Evolutionary conservation across 148 eudicot species (phyloP).

Genomic region (Euryodendron excelsum): DNA sequence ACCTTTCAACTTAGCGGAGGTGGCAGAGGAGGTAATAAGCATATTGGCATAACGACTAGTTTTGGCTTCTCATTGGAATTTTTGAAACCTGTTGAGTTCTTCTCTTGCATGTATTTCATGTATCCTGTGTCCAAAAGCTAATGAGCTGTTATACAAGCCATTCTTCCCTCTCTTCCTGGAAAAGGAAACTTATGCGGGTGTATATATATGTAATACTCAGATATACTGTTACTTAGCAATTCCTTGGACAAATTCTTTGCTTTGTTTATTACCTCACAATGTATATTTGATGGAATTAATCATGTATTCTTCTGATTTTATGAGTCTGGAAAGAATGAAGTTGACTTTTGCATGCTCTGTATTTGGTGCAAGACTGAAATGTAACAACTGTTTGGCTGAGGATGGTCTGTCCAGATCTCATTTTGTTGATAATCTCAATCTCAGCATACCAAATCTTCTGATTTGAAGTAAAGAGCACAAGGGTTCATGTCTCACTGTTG

Average conservation of each 20-base stretch:
- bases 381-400: no score
- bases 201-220: conserved; percentile 7
- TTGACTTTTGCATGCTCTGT: no score
- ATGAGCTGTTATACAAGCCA: conserved; percentile 18
- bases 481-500: neutral
- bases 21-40: conserved; percentile 17
- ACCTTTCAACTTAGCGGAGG: conserved; percentile 20
- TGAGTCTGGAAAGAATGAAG: no score
- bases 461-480: neutral
- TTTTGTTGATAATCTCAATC: neutral
- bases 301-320: no score
- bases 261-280: no score
- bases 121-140: conserved; percentile 13
- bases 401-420: no score
- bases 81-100: conserved; percentile 16
- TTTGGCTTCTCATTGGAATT: conserved; percentile 23
- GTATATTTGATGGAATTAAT: no score
- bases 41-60: conserved; percentile 9
- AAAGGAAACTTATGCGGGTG: conserved; percentile 21
- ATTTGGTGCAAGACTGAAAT: no score
- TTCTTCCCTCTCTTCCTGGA: conserved; percentile 9
- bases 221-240: no score
- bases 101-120: conserved; percentile 15
- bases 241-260: no score
- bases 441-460: neutral